Evolutionary conservation across 192 early-diverging fungal species (phyloP).

Genomic region (Bifiguratus adelaidae): DNA sequence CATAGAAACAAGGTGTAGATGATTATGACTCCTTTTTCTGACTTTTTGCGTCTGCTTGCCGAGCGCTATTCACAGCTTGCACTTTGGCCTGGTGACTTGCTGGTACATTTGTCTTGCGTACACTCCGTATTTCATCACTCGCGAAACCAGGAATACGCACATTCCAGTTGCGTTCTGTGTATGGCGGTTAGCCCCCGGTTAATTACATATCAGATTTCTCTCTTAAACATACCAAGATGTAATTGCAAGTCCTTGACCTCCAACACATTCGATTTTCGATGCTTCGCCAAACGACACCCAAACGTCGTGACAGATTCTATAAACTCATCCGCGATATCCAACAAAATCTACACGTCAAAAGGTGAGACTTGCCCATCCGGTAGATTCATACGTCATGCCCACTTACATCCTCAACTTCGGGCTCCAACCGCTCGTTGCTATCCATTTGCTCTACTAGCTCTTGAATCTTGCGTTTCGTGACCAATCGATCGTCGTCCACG

Average conservation of each 20-base stretch:
- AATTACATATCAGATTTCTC: background rate
- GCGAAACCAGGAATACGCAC: slow-evolving; percentile 83
- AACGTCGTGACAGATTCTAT: slow-evolving; percentile 76
- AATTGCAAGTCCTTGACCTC: slow-evolving; percentile 84
- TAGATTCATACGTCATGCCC: background rate
- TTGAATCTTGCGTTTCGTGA: slow-evolving; percentile 72
- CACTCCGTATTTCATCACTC: slow-evolving; percentile 66
- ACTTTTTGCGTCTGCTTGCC: slow-evolving; percentile 32
- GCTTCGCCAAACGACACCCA: slow-evolving; percentile 75
- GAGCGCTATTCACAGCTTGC: slow-evolving; percentile 50
- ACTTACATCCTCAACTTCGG: slow-evolving; percentile 72
- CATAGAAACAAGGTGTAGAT: too few species aligned
- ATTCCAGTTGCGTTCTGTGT: slow-evolving; percentile 75
- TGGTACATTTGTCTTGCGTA: slow-evolving; percentile 57
- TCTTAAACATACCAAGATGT: slow-evolving; percentile 46
- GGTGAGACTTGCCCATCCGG: background rate
- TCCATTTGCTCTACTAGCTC: slow-evolving; percentile 82
- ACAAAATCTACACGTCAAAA: slow-evolving; percentile 41
- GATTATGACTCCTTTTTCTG: too few species aligned
- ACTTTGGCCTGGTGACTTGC: slow-evolving; percentile 51
- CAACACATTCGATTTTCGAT: slow-evolving; percentile 63
- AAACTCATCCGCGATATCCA: slow-evolving; percentile 81
- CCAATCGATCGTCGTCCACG: slow-evolving; percentile 22
- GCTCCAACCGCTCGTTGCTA: slow-evolving; percentile 63
- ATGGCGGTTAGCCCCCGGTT: background rate